Evolutionary conservation across 129 eudicot species (phyloP), one percentile per base, ranked within the genome.

Genomic region (Gnaphalium uliginosum): DNA sequence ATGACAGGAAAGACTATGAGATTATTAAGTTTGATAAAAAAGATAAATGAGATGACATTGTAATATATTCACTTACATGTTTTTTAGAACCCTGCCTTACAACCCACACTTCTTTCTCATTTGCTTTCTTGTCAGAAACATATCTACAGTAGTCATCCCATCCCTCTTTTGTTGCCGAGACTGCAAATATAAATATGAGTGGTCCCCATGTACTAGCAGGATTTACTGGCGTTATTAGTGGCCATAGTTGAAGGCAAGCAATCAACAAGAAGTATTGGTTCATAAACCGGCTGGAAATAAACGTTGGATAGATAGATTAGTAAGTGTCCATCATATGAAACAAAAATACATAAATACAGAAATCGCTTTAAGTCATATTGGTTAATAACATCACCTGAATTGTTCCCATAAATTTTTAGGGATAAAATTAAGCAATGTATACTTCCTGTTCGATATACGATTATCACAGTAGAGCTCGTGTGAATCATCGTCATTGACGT

Each of bases 131-230:
- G 84, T 94, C 99, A 8, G 94, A 94, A 54, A 94, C 85, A 84
- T 88, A 91, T 81, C 99, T 87, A 56, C 90, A 82, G 81, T 94
- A 89, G 78, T 94, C 99, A 87, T 94, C 99, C 99, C 99, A 94
- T 25, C 92, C 99, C 88, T 94, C 99, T 84, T 94, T 94, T 17
- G 93, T 75, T 73, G 99, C 99, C 5, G 99, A 91, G 68, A 94
- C 96, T 21, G 97, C 90, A 72, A 94, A 94, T 78, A 94, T 94
- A 80, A 94, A 87, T 68, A 94, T 81, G 72, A 94, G 96, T 0
- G 99, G 99, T 18, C 97, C 97, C 99, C 99, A 94, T 24, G 99
- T 89, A 85, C 96, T 94, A 67, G 93, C 99, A 81, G 99, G 99
- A 82, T 91, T 94, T 63, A 94, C 97, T 39, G 99, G 99, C 6